phyloP scores from a whole-genome alignment of 2,329 filamentous ascomycete genomes.

The Dothidotthia symphoricarpi region DNA sequence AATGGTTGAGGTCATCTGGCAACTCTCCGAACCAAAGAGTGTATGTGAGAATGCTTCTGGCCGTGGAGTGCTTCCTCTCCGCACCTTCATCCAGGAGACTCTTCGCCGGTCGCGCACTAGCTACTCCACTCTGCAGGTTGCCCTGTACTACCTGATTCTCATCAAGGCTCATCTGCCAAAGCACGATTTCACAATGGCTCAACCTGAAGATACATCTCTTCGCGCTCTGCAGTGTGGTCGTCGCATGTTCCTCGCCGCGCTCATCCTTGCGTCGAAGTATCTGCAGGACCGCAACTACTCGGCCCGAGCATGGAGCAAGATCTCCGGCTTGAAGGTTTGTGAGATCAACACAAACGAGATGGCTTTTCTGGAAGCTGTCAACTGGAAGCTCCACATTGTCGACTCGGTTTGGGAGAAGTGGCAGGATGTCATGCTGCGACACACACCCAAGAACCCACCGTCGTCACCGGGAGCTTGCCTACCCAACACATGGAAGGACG shows the following conservation, averaged over 20 bases:
- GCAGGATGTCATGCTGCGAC: conserved; percentile 87
- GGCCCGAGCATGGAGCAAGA: conserved; percentile 97
- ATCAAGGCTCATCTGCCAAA: conserved; percentile 87
- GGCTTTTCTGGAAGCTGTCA: conserved; percentile 82
- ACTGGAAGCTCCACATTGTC: conserved; percentile 93
- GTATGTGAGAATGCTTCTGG: conserved; percentile 64
- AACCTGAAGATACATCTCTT: conserved; percentile 68
- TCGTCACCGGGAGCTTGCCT: conserved; percentile 40
- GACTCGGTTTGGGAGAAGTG: conserved; percentile 86
- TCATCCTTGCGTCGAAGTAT: conserved; percentile 97
- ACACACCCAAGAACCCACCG: conserved; percentile 62
- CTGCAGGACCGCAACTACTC: conserved; percentile 98
- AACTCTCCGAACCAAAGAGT: conserved; percentile 77
- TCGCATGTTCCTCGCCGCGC: conserved; percentile 92
- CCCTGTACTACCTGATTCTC: conserved; percentile 91
- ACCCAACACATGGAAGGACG: conserved; percentile 46
- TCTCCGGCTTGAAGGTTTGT: conserved; percentile 86
- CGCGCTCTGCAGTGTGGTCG: conserved; percentile 91
- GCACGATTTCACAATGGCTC: conserved; percentile 82
- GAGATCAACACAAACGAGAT: conserved; percentile 98
- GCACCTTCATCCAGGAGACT: conserved; percentile 97
- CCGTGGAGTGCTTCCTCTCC: conserved; percentile 80
- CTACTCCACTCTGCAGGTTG: conserved; percentile 96
- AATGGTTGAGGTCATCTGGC: conserved; percentile 97
- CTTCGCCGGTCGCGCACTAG: conserved; percentile 90